Percentiles rank a stretch among this genome's conserved stretches.
Conservation (phyloP, 2,329 filamentous ascomycete genomes). For the Phyllosticta paracitricarpa region DNA sequence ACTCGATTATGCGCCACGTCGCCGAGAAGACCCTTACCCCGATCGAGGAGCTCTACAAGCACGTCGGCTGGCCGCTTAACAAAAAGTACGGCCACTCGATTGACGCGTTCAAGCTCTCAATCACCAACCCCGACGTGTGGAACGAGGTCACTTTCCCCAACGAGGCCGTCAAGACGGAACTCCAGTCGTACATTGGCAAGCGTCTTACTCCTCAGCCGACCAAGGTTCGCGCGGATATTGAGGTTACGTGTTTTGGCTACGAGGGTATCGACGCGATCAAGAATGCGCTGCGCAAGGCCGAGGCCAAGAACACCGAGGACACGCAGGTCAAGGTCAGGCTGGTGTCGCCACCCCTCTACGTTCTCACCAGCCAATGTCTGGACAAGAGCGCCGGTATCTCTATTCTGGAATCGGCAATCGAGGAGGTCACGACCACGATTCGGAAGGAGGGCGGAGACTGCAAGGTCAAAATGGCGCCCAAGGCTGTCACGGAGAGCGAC, state of each 20-base stretch:
- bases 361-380: slow-evolving; percentile 87
- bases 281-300: slow-evolving; percentile 78
- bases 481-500: slow-evolving; percentile 97
- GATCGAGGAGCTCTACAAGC: slow-evolving; percentile 91
- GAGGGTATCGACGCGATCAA: slow-evolving; percentile 99
- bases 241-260: slow-evolving; percentile 59
- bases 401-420: slow-evolving; percentile 78
- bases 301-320: slow-evolving; percentile 83
- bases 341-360: slow-evolving; percentile 94
- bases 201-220: slow-evolving; percentile 95
- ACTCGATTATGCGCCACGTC: slow-evolving; percentile 97
- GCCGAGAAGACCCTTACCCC: slow-evolving; percentile 91
- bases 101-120: slow-evolving; percentile 97
- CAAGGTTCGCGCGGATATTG: slow-evolving; percentile 95
- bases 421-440: slow-evolving; percentile 76
- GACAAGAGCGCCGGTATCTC: slow-evolving; percentile 84
- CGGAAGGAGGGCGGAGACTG: slow-evolving; percentile 67
- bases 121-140: slow-evolving; percentile 97
- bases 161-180: slow-evolving; percentile 74
- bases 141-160: slow-evolving; percentile 82
- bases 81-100: slow-evolving; percentile 95
- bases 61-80: slow-evolving; percentile 93
- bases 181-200: slow-evolving; percentile 94
- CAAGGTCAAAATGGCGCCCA: slow-evolving; percentile 94
- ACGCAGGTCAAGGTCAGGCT: slow-evolving; percentile 97